Evolutionary conservation across 352 stramenopile genomes (phyloP).

Genomic region (Phytophthora meadii): DNA sequence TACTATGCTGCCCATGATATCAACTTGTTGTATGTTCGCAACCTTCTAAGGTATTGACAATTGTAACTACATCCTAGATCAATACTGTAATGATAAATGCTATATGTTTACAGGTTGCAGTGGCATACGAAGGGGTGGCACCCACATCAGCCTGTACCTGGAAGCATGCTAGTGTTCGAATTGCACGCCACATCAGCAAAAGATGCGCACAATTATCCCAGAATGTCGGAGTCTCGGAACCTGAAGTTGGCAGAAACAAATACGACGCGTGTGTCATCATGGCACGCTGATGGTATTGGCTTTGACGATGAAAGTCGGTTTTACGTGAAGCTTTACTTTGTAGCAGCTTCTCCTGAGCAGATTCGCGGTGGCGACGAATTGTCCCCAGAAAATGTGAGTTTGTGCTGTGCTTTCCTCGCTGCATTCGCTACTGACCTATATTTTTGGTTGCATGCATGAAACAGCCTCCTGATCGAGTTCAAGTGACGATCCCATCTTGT

Average conservation of each 20-base stretch:
- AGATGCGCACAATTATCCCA: conserved; percentile 3
- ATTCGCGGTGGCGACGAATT: conserved; percentile 73
- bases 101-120: conserved; percentile 47
- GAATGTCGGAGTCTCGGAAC: conserved; percentile 25
- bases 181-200: conserved; percentile 48
- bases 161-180: conserved; percentile 83
- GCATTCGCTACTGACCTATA: neutral
- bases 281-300: conserved; percentile 2
- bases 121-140: conserved; percentile 80
- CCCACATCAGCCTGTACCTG: conserved; percentile 70
- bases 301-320: conserved; percentile 39
- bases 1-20: conserved; percentile 86
- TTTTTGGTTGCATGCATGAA: conserved; percentile 4
- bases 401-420: neutral
- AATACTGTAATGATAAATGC: neutral
- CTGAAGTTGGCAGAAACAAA: conserved; percentile 9
- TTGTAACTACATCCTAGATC: neutral
- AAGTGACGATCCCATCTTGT: conserved; percentile 74
- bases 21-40: conserved; percentile 80
- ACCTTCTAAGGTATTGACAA: conserved; percentile 59
- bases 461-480: conserved; percentile 67
- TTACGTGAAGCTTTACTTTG: conserved; percentile 78
- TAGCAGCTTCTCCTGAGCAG: conserved; percentile 71
- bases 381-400: conserved; percentile 57
- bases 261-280: conserved; percentile 14